Percentiles rank a stretch among this genome's conserved stretches.
phyloP scores from a whole-genome alignment of 2,329 filamentous ascomycete genomes.

The Ophiostoma angusticollis region DNA sequence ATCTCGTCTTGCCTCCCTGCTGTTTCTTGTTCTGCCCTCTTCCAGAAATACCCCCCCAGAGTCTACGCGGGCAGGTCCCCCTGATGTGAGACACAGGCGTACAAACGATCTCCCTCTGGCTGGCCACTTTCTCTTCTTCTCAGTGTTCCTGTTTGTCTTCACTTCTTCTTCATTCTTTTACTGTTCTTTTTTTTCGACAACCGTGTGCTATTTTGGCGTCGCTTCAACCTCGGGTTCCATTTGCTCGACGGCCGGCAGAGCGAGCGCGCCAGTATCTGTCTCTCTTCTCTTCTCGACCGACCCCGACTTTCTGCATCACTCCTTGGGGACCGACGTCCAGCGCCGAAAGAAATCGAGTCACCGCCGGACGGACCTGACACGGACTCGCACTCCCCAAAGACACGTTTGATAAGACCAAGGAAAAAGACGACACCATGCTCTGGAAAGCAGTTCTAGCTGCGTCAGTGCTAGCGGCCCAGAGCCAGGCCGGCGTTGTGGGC shows the following conservation, averaged over 20 bases:
- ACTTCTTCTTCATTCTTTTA: conserved; percentile 1
- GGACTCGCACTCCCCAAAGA: no score
- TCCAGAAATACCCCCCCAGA: no score
- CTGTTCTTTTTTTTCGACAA: neutral
- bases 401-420: neutral
- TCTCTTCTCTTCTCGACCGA: neutral
- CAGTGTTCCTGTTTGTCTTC: conserved; percentile 1
- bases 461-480: conserved; percentile 24
- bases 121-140: neutral
- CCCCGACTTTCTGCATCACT: neutral
- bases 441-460: conserved; percentile 23
- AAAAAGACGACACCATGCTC: conserved; percentile 21
- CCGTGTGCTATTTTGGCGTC: no score
- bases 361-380: conserved; percentile 13
- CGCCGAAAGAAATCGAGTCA: conserved; percentile 4
- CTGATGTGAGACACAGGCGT: no score
- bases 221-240: no score
- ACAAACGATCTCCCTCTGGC: no score
- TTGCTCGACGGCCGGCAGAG: no score
- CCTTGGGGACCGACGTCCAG: neutral
- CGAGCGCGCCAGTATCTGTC: no score
- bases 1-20: no score
- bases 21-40: no score
- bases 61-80: no score
- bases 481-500: conserved; percentile 22